Evolutionary conservation across 345 rosid genomes (phyloP).

Genomic region (Arabidopsis suecica): DNA sequence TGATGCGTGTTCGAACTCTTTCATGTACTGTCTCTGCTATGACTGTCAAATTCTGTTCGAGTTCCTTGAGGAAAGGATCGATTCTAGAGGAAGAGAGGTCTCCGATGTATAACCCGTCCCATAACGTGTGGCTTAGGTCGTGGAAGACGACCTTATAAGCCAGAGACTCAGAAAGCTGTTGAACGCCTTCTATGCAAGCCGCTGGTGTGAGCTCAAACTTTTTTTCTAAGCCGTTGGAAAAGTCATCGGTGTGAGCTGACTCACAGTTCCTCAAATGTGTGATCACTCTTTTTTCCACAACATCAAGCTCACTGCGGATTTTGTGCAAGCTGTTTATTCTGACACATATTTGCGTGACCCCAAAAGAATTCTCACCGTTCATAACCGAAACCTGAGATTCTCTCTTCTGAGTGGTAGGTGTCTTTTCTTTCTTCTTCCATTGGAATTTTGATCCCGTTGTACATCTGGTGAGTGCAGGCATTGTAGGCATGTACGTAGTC

Average conservation of each 20-base stretch:
- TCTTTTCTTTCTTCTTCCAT: slow-evolving; percentile 96
- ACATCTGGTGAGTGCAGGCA: slow-evolving; percentile 96
- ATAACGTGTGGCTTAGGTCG: slow-evolving; percentile 76
- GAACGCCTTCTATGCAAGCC: slow-evolving; percentile 89
- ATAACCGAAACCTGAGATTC: slow-evolving; percentile 72
- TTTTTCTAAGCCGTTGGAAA: slow-evolving; percentile 78
- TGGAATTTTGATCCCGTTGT: slow-evolving; percentile 81
- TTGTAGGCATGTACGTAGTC: slow-evolving; percentile 77
- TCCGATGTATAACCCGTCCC: slow-evolving; percentile 92
- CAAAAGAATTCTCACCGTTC: slow-evolving; percentile 72
- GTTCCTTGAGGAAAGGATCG: slow-evolving; percentile 74
- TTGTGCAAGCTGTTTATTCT: slow-evolving; percentile 84
- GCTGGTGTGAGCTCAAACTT: slow-evolving; percentile 84
- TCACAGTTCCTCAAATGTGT: slow-evolving; percentile 95
- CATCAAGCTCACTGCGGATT: slow-evolving; percentile 76
- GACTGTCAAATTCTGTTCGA: slow-evolving; percentile 65
- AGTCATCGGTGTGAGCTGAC: slow-evolving; percentile 84
- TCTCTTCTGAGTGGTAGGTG: slow-evolving; percentile 65
- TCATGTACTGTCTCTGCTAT: slow-evolving; percentile 79
- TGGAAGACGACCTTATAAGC: slow-evolving; percentile 84
- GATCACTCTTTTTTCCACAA: slow-evolving; percentile 78
- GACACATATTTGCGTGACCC: slow-evolving; percentile 73
- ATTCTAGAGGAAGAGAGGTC: slow-evolving; percentile 78
- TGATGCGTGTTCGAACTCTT: slow-evolving; percentile 77
- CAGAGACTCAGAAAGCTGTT: slow-evolving; percentile 82